A percentile compares a stretch with the other conserved stretches of the same genome.
These are phyloP conservation scores for Globisporangium emineosum DNA, from an alignment of 352 stramenopile species.

Conservation along the genomic window DNA sequence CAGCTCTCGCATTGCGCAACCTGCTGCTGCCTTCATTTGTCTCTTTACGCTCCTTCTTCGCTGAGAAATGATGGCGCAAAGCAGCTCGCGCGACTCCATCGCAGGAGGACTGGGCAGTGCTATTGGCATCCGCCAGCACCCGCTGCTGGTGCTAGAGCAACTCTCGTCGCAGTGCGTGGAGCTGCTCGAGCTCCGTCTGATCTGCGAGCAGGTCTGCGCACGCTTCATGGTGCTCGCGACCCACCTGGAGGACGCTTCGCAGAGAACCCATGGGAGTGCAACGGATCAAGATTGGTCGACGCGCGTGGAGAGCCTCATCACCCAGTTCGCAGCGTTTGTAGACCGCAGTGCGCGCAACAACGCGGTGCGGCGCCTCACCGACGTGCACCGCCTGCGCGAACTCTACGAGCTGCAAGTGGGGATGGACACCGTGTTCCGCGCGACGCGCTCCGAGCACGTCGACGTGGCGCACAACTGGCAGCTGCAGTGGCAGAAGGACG, in stretches of 20 bases:
- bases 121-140: constrained; percentile 8
- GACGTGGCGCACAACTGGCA: constrained; percentile 46
- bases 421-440: constrained; percentile 35
- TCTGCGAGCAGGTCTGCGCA: constrained; percentile 14
- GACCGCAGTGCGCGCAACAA: constrained; percentile 26
- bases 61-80: background rate
- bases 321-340: constrained; percentile 30
- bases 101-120: too few species aligned
- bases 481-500: constrained; percentile 38
- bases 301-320: constrained; percentile 18
- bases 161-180: constrained; percentile 21
- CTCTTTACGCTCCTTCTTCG: background rate
- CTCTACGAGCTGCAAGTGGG: constrained; percentile 35
- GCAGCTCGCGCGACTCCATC: background rate
- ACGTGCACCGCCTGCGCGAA: constrained; percentile 30
- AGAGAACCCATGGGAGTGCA: background rate
- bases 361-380: constrained; percentile 34
- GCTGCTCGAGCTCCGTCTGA: constrained; percentile 9
- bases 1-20: background rate
- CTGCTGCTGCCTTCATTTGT: background rate
- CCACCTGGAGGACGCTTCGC: constrained; percentile 1
- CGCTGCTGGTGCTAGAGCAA: constrained; percentile 16
- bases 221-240: constrained; percentile 9
- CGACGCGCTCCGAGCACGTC: constrained; percentile 38
- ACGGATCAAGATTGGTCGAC: constrained; percentile 9